Conservation (phyloP, 768 basidiomycete genomes). For the Rhodotorula graminis region DNA sequence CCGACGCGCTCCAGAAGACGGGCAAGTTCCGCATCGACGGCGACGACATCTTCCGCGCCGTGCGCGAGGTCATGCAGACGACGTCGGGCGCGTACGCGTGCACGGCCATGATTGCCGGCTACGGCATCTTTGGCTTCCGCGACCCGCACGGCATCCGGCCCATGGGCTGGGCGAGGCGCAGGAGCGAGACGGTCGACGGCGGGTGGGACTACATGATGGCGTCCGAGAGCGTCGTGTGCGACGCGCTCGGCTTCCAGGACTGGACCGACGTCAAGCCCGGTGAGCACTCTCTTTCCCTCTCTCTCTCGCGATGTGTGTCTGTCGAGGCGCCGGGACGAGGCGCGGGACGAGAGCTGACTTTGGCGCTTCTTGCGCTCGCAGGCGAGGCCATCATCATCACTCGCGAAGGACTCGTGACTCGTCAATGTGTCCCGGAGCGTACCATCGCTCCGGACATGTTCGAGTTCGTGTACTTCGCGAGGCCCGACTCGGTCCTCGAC, state of each 20-base stretch:
- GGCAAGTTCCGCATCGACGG: conserved; percentile 98
- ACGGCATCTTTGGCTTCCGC: conserved; percentile 94
- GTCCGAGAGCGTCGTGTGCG: conserved; percentile 93
- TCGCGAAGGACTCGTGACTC: conserved; percentile 63
- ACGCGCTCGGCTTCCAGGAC: conserved; percentile 80
- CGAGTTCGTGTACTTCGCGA: conserved; percentile 89
- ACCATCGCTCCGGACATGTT: conserved; percentile 96
- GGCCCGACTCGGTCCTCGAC: conserved; percentile 94
- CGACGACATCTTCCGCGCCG: conserved; percentile 95
- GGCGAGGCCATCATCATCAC: conserved; percentile 97
- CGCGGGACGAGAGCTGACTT: background rate
- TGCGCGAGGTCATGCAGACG: conserved; percentile 79
- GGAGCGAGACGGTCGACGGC: conserved; percentile 44
- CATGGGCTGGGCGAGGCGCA: conserved; percentile 74
- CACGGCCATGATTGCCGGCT: conserved; percentile 97
- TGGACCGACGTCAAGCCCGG: conserved; percentile 94
- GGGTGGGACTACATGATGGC: conserved; percentile 84
- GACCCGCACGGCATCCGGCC: conserved; percentile 98
- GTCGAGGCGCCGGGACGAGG: no score
- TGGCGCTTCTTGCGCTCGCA: conserved; percentile 41
- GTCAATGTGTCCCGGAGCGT: conserved; percentile 63
- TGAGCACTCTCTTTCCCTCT: no score
- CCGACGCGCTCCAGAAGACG: conserved; percentile 93
- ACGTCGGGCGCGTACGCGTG: conserved; percentile 93
- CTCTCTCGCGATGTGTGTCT: no score